Percentiles rank a stretch among this genome's conserved stretches.
Conservation (phyloP, 371 early-diverging fungal species). For the Mortierella sp. region DNA sequence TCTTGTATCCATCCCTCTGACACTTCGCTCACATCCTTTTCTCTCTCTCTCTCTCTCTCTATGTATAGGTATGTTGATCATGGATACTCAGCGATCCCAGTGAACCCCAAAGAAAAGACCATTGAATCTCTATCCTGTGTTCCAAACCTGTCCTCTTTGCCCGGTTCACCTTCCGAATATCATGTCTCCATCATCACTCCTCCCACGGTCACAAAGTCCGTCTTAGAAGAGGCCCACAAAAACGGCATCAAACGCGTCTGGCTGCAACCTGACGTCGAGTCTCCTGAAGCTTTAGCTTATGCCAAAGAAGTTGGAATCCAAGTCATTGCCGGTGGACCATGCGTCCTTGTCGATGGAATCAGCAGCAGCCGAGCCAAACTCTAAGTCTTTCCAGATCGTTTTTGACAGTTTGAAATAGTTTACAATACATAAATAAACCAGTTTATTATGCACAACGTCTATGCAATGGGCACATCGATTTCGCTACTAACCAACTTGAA, state of each 20-base stretch:
- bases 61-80: constrained; percentile 45
- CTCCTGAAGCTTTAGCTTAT: constrained; percentile 62
- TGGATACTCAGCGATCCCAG: constrained; percentile 50
- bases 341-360: constrained; percentile 76
- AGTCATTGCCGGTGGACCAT: constrained; percentile 79
- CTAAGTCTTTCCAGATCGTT: constrained; percentile 7
- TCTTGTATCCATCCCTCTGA: background rate
- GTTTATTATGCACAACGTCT: background rate
- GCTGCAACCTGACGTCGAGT: constrained; percentile 89
- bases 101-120: constrained; percentile 46
- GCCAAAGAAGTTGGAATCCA: constrained; percentile 67
- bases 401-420: background rate
- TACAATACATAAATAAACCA: background rate
- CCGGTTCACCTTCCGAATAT: constrained; percentile 41
- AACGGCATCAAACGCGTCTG: constrained; percentile 78
- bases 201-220: constrained; percentile 74
- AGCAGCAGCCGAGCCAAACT: constrained; percentile 31
- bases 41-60: background rate
- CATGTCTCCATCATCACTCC: constrained; percentile 84
- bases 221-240: constrained; percentile 71
- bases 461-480: constrained; percentile 40
- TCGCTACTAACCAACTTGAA: constrained; percentile 73
- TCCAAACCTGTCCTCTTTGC: constrained; percentile 37
- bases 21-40: background rate
- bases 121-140: constrained; percentile 44